These are phyloP conservation scores for Citrus glauca DNA, from an alignment of 345 rosid genomes.

Conservation along the genomic window DNA sequence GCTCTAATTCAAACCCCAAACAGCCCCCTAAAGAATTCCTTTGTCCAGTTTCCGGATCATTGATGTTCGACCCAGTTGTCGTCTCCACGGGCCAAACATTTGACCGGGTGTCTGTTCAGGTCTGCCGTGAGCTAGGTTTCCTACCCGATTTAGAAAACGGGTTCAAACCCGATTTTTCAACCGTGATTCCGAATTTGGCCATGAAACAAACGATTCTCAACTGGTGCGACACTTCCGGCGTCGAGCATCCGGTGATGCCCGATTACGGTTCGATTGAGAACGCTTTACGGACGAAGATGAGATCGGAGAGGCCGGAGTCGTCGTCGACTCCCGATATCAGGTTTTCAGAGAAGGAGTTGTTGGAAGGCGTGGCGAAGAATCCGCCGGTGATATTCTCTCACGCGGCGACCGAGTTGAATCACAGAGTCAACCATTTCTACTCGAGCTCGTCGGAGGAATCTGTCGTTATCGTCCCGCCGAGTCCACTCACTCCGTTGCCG, in stretches of 20 bases:
- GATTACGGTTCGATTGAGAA: conserved; percentile 53
- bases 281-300: conserved; percentile 37
- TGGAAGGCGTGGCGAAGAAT: conserved; percentile 50
- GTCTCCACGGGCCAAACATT: conserved; percentile 86
- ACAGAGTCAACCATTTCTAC: conserved; percentile 30
- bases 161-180: conserved; percentile 52
- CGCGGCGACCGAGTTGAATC: conserved; percentile 55
- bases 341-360: conserved; percentile 65
- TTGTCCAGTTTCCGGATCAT: conserved; percentile 58
- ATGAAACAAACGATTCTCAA: conserved; percentile 54
- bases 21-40: conserved; percentile 58
- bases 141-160: conserved; percentile 48
- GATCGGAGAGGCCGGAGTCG: conserved; percentile 1
- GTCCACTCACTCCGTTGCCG: conserved; percentile 67
- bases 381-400: conserved; percentile 35
- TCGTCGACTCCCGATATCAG: conserved; percentile 32
- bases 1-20: conserved; percentile 26
- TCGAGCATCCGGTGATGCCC: conserved; percentile 33
- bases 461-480: conserved; percentile 39
- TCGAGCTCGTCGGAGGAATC: conserved; percentile 63
- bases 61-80: conserved; percentile 85
- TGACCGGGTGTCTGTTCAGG: conserved; percentile 62
- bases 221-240: conserved; percentile 52
- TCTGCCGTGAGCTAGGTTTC: conserved; percentile 50
- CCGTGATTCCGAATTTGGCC: conserved; percentile 61